Base-by-base conservation (phyloP, 805 yeast species). In the Ogataea pignaliae region DNA sequence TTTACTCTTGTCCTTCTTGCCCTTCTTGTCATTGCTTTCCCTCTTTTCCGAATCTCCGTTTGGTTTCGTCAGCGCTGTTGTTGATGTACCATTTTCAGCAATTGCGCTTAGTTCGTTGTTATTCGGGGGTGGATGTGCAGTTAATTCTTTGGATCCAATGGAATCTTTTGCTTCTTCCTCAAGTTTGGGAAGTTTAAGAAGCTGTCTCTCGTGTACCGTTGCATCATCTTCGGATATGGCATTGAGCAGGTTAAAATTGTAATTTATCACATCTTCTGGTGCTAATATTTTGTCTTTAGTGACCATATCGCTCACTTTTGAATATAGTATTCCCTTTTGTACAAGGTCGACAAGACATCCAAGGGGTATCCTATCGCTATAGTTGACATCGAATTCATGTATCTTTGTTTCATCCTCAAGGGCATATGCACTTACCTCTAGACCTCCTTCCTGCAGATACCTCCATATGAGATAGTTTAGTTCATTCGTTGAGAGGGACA, bases 391-490 rank as follows among this genome's bases (percentile, higher is more conserved):
- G 47, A 77, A 74, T 16, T 72, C 71, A 48, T 78, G 71, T 10
- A 85, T 82, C 16, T 74, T 67, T 1, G 91, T 70, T 52, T 86
- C 90, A 52, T 85, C 83, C 50, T 85, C 87, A 28, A 93, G 65
- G 0, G 97, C 95, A 56, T 75, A 79, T 0, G 96, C 89, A 2
- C 93, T 72, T 16, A 87, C 72, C 41, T 86, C 90, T 34, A 74
- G 71, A 3, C 95, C 95, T 6, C 83, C 71, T 61, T 93, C 98
- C 59, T 88, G 96, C 33, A 89, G 72, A 59, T 91, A 93, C 48
- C 97, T 69, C 96, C 97, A 93, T 42, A 91, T 78, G 54, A 93
- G 74, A 60, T 91, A 91, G 69, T 91, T 93, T 43, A 91, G 76
- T 64, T 89, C 95, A 45, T 76, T 80, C 44, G 93, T 83, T 5